phyloP scores from a whole-genome alignment of 305 asterid species.

The Fraxinus angustifolia region DNA sequence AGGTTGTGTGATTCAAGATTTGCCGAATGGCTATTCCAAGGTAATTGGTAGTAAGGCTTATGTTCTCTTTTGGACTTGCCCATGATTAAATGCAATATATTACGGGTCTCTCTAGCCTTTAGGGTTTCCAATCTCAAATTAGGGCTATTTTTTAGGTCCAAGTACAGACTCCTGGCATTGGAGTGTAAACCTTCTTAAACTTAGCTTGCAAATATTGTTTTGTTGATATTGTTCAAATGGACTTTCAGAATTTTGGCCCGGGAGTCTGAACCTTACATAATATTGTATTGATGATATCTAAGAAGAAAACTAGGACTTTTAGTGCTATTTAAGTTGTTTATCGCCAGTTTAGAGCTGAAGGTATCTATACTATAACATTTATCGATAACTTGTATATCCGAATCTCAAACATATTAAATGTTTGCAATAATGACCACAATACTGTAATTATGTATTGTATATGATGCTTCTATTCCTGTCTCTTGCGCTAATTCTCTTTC shows the following conservation, averaged over 20 bases:
- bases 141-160: not conserved
- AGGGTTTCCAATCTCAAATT: not conserved
- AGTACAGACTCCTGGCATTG: not conserved
- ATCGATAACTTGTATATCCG: not conserved
- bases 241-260: not conserved
- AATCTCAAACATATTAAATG: not conserved
- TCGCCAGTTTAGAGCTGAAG: not conserved
- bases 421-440: not conserved
- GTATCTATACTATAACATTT: not conserved
- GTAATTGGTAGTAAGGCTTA: conserved; percentile 24
- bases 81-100: not conserved
- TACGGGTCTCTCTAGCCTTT: not conserved
- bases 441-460: not conserved
- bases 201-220: not conserved
- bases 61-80: not conserved
- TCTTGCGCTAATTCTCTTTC: not conserved
- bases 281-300: not conserved
- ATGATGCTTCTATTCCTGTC: conserved; percentile 16
- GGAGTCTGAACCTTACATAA: not conserved
- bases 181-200: not conserved
- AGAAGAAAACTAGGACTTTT: not conserved
- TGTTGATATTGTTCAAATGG: not conserved
- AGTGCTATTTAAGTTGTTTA: not conserved
- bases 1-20: conserved; percentile 58
- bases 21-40: conserved; percentile 60